Evolutionary conservation across 2,329 filamentous ascomycete species (phyloP), one percentile per base, ranked within the genome.

Genomic region (Penicillium crustosum): DNA sequence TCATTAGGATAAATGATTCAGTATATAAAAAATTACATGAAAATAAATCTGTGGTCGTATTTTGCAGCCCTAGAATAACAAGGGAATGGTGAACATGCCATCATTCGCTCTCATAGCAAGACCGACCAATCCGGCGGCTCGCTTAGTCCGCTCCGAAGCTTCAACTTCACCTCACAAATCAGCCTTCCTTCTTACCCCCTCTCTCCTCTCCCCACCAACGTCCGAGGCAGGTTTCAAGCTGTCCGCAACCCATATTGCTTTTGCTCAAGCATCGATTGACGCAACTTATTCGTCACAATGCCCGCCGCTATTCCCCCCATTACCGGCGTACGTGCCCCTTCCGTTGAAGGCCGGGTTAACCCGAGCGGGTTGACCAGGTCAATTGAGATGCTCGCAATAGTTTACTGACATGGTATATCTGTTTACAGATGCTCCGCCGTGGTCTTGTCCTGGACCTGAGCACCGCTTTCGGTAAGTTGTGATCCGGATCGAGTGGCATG

Each of bases 391-490:
- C 23, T 38, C 7, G 19, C 44, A 58, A 59, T 49, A 17, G 45
- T 50, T 51, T 23, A 47, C 66, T 69, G 54, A 72, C 62, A 25
- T 43, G 6, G 3, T 27, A 3, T 39, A 12, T 45, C 23, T 23
- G 1, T 23, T 21, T 64, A 61, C 69, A 87, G 85, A 87, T 87
- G 82, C 83, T 89, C 78, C 83, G 84, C 74, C 81, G 83, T 73
- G 81, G 80, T 71, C 78, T 89, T 59, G 85, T 89, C 67, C 80
- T 89, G 67, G 86, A 89, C 76, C 78, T 89, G 69, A 85, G 83
- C 70, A 84, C 87, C 72, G 83, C 85, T 65, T 77, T 86, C 70
- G 86, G 86, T 87, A 79, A 75, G 85, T 80, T 29, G 56, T 54
- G 35, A 54, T 36, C 25, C 53, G 19, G 39, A 49, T 48, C 45